Base-by-base conservation (phyloP, 306 rosid species). In the Coriaria nepalensis region DNA sequence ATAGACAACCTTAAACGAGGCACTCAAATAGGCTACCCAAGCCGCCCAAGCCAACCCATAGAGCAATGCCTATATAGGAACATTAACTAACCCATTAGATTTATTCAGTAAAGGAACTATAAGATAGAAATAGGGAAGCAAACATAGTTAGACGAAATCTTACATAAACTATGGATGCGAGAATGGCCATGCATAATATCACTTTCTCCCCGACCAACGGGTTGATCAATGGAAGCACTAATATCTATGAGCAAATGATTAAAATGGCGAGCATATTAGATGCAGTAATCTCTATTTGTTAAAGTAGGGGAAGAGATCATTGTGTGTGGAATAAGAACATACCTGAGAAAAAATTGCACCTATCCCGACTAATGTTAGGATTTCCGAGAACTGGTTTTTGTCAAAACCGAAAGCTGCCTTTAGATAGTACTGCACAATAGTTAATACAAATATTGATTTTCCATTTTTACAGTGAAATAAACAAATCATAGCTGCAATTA, bases 21-120 rank as follows among this genome's bases (percentile, higher is more conserved):
- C 80, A 65, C 81, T 68, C n/a, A 85, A 57, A 56, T 67, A 85
- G 37, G 95, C 80, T 69, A 81, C 93, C 95, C 95, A 81, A 20
- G 87, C 59, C n/a, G 93, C 95, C 93, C 93, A 86, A 62, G 95
- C 93, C 57, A 86, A 63, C 54, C 95, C 95, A 62, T 77, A 66
- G 53, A 81, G 76, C 80, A 74, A 66, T 51, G 84, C 87, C 95
- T 86, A 55, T 50, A 41, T 14, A 67, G 20, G n/a, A 37, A 52
- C 46, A 13, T 46, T 13, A 32, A 43, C 56, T 37, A 56, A 53
- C 33, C 40, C 37, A 20, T 20, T 20, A 20, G 35, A 47, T n/a
- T 45, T 13, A 45, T 5, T 45, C 9, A 7, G 33, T 2, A 13
- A 5, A 10, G 35, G 20, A 4, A 8, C 39, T 37, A 14, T 8